These are phyloP conservation scores for Curvularia spicifera DNA, from an alignment of 2,329 filamentous ascomycete species.

Conservation along the genomic window DNA sequence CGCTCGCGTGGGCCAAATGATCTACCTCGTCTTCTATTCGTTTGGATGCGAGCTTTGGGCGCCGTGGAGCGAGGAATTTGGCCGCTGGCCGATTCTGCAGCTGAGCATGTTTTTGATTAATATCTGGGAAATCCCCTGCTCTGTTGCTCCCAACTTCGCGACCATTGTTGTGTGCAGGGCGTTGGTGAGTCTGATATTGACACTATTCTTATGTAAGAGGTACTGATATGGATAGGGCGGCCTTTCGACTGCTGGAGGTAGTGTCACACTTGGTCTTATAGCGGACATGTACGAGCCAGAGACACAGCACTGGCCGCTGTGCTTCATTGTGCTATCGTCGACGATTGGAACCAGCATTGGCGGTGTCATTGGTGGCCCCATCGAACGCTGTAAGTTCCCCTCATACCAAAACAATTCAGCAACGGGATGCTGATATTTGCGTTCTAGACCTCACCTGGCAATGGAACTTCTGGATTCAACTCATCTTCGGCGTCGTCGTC, in stretches of 20 bases:
- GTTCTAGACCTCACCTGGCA: conserved; percentile 62
- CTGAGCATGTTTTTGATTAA: conserved; percentile 66
- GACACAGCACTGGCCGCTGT: conserved; percentile 65
- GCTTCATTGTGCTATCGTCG: conserved; percentile 58
- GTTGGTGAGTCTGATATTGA: conserved; percentile 60
- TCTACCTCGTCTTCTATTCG: conserved; percentile 77
- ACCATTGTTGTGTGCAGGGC: conserved; percentile 67
- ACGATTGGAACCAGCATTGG: conserved; percentile 76
- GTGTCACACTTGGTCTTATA: conserved; percentile 67
- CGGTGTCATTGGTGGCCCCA: conserved; percentile 67
- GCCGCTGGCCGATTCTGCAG: conserved; percentile 61
- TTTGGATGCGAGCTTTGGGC: conserved; percentile 89
- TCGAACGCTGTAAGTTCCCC: conserved; percentile 49
- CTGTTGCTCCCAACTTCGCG: conserved; percentile 66
- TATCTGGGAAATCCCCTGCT: conserved; percentile 72
- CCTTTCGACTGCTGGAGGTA: conserved; percentile 63
- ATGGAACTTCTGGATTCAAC: conserved; percentile 82
- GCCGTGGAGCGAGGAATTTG: conserved; percentile 78
- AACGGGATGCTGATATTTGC: conserved; percentile 45
- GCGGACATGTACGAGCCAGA: conserved; percentile 66
- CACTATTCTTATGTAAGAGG: conserved; percentile 48
- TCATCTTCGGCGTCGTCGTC: conserved; percentile 75
- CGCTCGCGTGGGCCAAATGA: conserved; percentile 34
- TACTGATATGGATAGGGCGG: conserved; percentile 55
- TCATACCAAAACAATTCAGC: conserved; percentile 52